Percentiles rank a stretch among this genome's conserved stretches.
Evolutionary conservation across 495 filamentous ascomycete genomes (phyloP).

Genomic region (Astrothelium subdiscretum): DNA sequence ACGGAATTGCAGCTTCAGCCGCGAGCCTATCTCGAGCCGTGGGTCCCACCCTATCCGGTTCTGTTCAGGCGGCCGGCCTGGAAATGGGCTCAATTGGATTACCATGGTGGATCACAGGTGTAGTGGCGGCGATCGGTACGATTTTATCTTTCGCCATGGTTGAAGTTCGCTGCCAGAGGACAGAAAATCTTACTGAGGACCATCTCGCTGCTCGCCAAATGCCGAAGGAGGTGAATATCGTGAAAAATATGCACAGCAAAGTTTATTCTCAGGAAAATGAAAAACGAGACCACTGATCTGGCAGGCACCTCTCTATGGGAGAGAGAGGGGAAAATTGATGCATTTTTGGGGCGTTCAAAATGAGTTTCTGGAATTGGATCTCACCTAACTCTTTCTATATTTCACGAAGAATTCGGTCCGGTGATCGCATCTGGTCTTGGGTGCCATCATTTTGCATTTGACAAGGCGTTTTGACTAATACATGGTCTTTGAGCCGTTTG

Average conservation of each 20-base stretch:
- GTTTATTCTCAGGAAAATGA: not conserved
- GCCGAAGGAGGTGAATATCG: not conserved
- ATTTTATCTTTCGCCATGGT: conserved; percentile 35
- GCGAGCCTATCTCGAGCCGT: conserved; percentile 79
- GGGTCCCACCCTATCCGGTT: conserved; percentile 77
- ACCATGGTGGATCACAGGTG: conserved; percentile 80
- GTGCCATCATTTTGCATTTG: not conserved
- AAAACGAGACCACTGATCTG: not conserved
- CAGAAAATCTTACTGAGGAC: not conserved
- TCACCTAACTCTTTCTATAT: not conserved
- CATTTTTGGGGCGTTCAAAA: not conserved
- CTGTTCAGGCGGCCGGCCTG: conserved; percentile 72
- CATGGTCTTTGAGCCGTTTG: not conserved
- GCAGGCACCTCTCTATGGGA: not conserved
- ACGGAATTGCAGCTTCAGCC: conserved; percentile 82
- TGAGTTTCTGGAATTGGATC: too few species aligned
- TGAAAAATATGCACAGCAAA: not conserved
- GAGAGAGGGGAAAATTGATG: not conserved
- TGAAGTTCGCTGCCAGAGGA: conserved; percentile 10
- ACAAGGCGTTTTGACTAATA: not conserved
- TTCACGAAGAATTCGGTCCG: not conserved
- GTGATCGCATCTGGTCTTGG: not conserved
- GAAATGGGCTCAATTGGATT: conserved; percentile 70
- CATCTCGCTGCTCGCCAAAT: not conserved
- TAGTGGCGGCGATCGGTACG: conserved; percentile 67